Percentiles rank a stretch among this genome's conserved stretches.
Conservation (phyloP, 768 basidiomycete genomes). For the Candolleomyces aberdarensis region DNA sequence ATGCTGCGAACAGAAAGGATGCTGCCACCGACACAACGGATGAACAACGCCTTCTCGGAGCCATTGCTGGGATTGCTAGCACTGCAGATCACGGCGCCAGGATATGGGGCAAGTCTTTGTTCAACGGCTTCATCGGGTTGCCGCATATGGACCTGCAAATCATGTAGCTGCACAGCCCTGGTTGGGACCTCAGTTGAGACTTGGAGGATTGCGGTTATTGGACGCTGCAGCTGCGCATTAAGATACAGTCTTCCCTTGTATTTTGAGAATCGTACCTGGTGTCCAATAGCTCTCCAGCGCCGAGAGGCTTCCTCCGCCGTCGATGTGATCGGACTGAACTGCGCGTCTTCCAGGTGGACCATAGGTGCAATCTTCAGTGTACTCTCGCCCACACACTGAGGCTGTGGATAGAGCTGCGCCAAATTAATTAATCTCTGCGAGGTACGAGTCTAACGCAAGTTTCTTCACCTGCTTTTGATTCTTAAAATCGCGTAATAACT, state of each 20-base stretch:
- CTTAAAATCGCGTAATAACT: conserved; percentile 63
- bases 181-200: conserved; percentile 19
- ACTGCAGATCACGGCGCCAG: conserved; percentile 17
- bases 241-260: not conserved
- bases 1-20: conserved; percentile 53
- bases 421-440: not conserved
- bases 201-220: conserved; percentile 24
- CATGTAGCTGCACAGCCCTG: conserved; percentile 40
- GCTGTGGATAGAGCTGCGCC: conserved; percentile 41
- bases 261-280: conserved; percentile 48
- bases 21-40: conserved; percentile 54
- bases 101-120: not conserved
- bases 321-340: conserved; percentile 55
- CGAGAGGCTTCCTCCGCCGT: conserved; percentile 53
- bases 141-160: conserved; percentile 9
- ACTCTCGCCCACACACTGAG: conserved; percentile 42
- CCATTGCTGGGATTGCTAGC: conserved; percentile 26
- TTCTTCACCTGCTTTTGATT: conserved; percentile 43
- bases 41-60: conserved; percentile 33
- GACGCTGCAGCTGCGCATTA: conserved; percentile 21
- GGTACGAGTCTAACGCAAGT: not conserved
- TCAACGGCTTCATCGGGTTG: not conserved
- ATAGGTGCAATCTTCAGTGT: conserved; percentile 48
- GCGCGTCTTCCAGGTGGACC: conserved; percentile 51
- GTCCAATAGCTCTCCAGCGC: conserved; percentile 60